Evolutionary conservation across 2,329 filamentous ascomycete species (phyloP).

Genomic region (Malbranchea zuffiana): DNA sequence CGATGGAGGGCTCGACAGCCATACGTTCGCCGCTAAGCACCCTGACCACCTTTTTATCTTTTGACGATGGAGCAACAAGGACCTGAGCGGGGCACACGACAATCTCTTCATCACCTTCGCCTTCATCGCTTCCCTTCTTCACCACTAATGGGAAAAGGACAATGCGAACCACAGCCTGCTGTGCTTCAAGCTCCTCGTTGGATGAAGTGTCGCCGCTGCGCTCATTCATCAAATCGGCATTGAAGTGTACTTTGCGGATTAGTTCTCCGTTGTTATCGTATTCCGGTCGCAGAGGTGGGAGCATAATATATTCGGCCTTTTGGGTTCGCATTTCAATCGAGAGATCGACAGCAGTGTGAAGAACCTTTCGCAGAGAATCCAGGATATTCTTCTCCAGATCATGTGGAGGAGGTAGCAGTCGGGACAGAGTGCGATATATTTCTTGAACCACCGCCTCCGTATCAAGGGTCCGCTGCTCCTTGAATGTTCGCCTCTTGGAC

Average conservation of each 20-base stretch:
- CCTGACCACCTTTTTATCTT: slow-evolving; percentile 31
- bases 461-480: slow-evolving; percentile 71
- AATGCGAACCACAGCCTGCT: slow-evolving; percentile 69
- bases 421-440: slow-evolving; percentile 71
- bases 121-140: slow-evolving; percentile 84
- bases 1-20: slow-evolving; percentile 32
- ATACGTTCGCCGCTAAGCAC: slow-evolving; percentile 34
- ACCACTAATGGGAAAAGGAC: slow-evolving; percentile 94
- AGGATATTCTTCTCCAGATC: slow-evolving; percentile 71
- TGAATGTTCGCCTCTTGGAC: slow-evolving; percentile 67
- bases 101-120: slow-evolving; percentile 82
- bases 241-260: slow-evolving; percentile 78
- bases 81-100: slow-evolving; percentile 94
- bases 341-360: slow-evolving; percentile 77
- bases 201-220: slow-evolving; percentile 58
- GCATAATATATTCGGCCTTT: slow-evolving; percentile 95
- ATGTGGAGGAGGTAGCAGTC: slow-evolving; percentile 74
- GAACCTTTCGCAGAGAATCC: slow-evolving; percentile 73
- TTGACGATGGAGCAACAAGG: slow-evolving; percentile 53
- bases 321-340: slow-evolving; percentile 97
- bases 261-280: slow-evolving; percentile 91
- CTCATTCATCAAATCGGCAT: slow-evolving; percentile 89
- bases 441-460: slow-evolving; percentile 93
- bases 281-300: slow-evolving; percentile 85
- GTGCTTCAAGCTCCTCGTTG: slow-evolving; percentile 70